Evolutionary conservation across 257 asterid genomes (phyloP).

Genomic region (Solanum lycopersicoides): DNA sequence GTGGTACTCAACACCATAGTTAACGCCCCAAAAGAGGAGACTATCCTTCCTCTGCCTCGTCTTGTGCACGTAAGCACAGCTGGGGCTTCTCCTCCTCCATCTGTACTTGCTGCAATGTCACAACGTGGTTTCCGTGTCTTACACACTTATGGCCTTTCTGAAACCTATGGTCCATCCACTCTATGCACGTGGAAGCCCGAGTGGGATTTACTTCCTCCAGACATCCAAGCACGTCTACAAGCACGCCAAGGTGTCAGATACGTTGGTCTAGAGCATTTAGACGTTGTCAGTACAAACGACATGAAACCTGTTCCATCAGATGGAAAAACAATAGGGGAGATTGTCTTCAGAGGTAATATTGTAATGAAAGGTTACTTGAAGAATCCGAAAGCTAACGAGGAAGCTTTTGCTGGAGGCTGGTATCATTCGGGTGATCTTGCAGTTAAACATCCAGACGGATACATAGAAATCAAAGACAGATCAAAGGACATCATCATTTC

Average conservation of each 20-base stretch:
- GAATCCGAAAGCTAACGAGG: slow-evolving; percentile 78
- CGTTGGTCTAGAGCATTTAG: slow-evolving; percentile 62
- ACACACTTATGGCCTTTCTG: slow-evolving; percentile 93
- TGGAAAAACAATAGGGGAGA: slow-evolving; percentile 79
- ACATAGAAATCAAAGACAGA: slow-evolving; percentile 74
- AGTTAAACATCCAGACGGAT: slow-evolving; percentile 77
- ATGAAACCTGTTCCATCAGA: slow-evolving; percentile 67
- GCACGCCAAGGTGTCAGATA: slow-evolving; percentile 82
- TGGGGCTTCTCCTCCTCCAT: slow-evolving; percentile 94
- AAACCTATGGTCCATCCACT: slow-evolving; percentile 88
- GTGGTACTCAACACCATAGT: slow-evolving; percentile 81
- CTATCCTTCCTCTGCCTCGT: slow-evolving; percentile 75
- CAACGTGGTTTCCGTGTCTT: slow-evolving; percentile 70
- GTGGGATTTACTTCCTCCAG: slow-evolving; percentile 76
- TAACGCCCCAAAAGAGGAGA: slow-evolving; percentile 54
- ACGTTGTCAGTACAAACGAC: slow-evolving; percentile 46
- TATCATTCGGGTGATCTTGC: slow-evolving; percentile 94
- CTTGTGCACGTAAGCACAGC: slow-evolving; percentile 86
- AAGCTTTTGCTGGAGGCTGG: slow-evolving; percentile 74
- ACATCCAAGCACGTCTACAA: slow-evolving; percentile 60
- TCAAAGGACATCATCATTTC: slow-evolving; percentile 93
- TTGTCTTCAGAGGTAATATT: slow-evolving; percentile 72
- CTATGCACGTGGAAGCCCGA: slow-evolving; percentile 93
- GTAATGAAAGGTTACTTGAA: slow-evolving; percentile 93
- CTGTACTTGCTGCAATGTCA: slow-evolving; percentile 68